Conservation (phyloP, 2,329 filamentous ascomycete species). For the Dothiorella sarmentorum region DNA sequence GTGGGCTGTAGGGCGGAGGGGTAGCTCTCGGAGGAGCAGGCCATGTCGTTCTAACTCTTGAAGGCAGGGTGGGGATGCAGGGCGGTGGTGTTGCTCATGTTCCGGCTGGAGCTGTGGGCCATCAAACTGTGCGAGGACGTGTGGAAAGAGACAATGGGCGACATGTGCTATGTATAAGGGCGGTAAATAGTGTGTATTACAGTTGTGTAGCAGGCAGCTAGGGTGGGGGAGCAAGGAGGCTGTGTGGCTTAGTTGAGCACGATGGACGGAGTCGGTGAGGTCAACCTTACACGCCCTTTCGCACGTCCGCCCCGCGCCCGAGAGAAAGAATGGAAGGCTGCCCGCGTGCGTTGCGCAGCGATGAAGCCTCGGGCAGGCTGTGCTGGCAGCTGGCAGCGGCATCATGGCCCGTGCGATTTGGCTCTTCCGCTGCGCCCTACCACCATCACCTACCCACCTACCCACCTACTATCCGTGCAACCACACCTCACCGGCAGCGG, state of each 20-base stretch:
- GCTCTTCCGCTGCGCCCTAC: no score
- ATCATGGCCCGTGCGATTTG: neutral
- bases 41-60: slow-evolving; percentile 6
- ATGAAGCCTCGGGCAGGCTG: slow-evolving; percentile 7
- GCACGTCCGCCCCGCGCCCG: no score
- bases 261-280: no score
- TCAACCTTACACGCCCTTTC: no score
- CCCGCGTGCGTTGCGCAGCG: neutral
- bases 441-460: no score
- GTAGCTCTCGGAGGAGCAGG: slow-evolving; percentile 7
- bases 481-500: neutral
- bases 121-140: neutral
- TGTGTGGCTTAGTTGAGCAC: no score
- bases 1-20: slow-evolving; percentile 2
- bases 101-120: neutral
- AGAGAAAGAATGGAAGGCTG: neutral
- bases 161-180: no score
- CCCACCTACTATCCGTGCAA: neutral
- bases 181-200: no score
- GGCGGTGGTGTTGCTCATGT: slow-evolving; percentile 8
- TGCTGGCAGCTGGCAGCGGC: neutral
- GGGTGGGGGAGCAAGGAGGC: no score
- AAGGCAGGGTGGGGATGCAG: neutral
- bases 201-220: no score
- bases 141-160: no score